Evolutionary conservation across 1,139 yeast species (phyloP).

Genomic region (Pichia sp.): DNA sequence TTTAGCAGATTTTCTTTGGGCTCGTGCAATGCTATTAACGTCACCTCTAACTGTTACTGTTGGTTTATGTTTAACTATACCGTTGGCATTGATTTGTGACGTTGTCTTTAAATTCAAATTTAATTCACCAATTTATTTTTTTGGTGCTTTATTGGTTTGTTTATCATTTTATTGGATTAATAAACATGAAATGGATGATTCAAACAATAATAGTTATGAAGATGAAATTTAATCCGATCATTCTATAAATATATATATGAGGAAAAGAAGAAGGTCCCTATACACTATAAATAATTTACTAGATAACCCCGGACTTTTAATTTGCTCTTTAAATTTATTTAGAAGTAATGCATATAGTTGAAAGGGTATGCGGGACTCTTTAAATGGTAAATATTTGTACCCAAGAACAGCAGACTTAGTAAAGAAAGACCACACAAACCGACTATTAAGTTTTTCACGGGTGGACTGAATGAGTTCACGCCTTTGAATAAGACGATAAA

Average conservation of each 20-base stretch:
- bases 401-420: constrained; percentile 31
- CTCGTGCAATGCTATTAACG: constrained; percentile 85
- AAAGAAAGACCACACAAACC: constrained; percentile 24
- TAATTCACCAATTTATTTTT: constrained; percentile 54
- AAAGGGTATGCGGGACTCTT: constrained; percentile 37
- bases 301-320: neutral
- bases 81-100: constrained; percentile 91
- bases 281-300: neutral
- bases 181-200: constrained; percentile 25
- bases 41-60: constrained; percentile 94
- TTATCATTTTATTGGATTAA: constrained; percentile 80
- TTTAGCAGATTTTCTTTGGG: constrained; percentile 91
- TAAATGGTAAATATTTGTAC: constrained; percentile 31
- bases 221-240: neutral
- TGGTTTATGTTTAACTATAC: constrained; percentile 88
- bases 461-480: constrained; percentile 8
- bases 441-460: constrained; percentile 14
- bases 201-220: neutral
- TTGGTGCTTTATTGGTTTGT: constrained; percentile 78
- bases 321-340: neutral
- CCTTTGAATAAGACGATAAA: constrained; percentile 33
- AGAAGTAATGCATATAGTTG: constrained; percentile 1
- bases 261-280: no score
- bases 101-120: constrained; percentile 60
- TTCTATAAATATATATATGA: neutral